phyloP scores from a whole-genome alignment of 2,329 filamentous ascomycete genomes.

The Ceratocystis colombiana region DNA sequence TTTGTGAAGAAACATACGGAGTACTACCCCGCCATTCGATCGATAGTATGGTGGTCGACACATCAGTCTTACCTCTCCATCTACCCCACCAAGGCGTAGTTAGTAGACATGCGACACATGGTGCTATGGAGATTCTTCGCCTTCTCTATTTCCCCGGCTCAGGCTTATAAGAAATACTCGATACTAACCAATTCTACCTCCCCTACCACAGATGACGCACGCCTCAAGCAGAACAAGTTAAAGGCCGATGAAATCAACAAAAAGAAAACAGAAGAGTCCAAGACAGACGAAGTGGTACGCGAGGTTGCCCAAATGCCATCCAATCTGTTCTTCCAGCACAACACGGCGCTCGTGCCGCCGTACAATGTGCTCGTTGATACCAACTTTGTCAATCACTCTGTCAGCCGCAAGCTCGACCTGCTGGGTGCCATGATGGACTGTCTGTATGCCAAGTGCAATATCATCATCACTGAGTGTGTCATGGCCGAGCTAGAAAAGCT shows the following conservation, averaged over 20 bases:
- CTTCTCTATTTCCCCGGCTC: neutral
- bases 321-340: constrained; percentile 79
- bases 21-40: neutral
- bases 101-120: neutral
- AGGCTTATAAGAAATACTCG: neutral
- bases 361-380: constrained; percentile 75
- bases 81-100: neutral
- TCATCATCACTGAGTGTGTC: constrained; percentile 68
- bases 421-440: constrained; percentile 88
- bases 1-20: neutral
- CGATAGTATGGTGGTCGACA: neutral
- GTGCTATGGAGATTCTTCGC: neutral
- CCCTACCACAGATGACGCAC: constrained; percentile 47
- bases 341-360: constrained; percentile 73
- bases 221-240: constrained; percentile 69
- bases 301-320: constrained; percentile 74
- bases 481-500: constrained; percentile 84
- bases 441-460: constrained; percentile 81
- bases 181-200: neutral
- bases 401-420: constrained; percentile 80
- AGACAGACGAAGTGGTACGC: constrained; percentile 54
- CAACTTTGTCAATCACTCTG: constrained; percentile 84
- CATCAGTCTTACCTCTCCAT: neutral
- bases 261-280: constrained; percentile 47
- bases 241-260: constrained; percentile 51